phyloP scores from a whole-genome alignment of 75 land plant species.

The Cupressus sempervirens region DNA sequence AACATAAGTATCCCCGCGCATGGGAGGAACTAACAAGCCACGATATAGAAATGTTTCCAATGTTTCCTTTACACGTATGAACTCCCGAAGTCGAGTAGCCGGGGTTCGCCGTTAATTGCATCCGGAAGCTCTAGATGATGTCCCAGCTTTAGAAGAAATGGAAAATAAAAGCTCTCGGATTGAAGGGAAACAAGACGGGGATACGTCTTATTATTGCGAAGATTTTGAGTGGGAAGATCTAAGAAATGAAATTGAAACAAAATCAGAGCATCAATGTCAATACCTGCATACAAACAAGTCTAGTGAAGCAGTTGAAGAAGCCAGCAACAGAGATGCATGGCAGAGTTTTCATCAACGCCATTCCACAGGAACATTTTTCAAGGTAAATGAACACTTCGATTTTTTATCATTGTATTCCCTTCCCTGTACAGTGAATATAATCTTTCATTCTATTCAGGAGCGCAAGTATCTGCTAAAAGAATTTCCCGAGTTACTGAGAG shows the following conservation, averaged over 20 bases:
- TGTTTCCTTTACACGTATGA: too few species aligned
- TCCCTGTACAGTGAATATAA: neutral
- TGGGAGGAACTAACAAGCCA: too few species aligned
- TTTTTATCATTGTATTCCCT: neutral
- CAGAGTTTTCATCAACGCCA: constrained; percentile 54
- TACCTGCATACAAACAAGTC: constrained; percentile 19
- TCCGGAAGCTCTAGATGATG: neutral
- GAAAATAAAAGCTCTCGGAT: neutral
- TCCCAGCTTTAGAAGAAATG: neutral
- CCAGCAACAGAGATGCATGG: constrained; percentile 42
- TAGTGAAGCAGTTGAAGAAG: neutral
- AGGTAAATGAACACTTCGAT: constrained; percentile 13
- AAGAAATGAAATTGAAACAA: constrained; percentile 29
- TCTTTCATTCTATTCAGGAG: constrained; percentile 41
- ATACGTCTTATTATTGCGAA: constrained; percentile 27
- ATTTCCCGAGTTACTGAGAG: constrained; percentile 69
- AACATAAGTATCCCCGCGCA: too few species aligned
- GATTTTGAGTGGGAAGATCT: constrained; percentile 71
- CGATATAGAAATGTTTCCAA: too few species aligned
- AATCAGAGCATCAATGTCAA: constrained; percentile 17
- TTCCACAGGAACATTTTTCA: constrained; percentile 52
- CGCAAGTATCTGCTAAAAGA: constrained; percentile 89
- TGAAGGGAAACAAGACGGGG: constrained; percentile 17
- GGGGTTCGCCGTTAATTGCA: too few species aligned
- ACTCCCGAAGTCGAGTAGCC: too few species aligned